Percentiles rank a stretch among this genome's conserved stretches.
phyloP scores from a whole-genome alignment of 176 grass and related monocot species.

The Zoysia pacifica region DNA sequence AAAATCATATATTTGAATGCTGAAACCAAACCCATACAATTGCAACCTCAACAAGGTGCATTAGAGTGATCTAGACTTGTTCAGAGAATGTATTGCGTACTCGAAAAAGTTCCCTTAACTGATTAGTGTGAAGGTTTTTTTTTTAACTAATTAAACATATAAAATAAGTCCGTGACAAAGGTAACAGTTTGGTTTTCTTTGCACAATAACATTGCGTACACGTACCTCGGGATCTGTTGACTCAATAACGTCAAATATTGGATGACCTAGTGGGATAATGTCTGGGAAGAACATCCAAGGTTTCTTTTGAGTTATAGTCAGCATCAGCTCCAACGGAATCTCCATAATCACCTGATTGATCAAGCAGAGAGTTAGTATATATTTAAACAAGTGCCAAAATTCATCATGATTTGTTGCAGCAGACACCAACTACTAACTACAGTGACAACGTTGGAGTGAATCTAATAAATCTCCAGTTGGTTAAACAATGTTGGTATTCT shows the following conservation, averaged over 20 bases:
- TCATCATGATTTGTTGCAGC: neutral
- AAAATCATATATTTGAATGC: neutral
- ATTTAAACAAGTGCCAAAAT: neutral
- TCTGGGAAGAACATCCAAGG: constrained; percentile 99
- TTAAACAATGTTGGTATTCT: neutral
- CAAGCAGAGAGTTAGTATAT: constrained; percentile 11
- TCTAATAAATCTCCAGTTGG: neutral
- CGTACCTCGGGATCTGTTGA: constrained; percentile 95
- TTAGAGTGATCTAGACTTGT: neutral
- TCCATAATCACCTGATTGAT: constrained; percentile 89
- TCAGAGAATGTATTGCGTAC: neutral
- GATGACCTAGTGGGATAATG: constrained; percentile 82
- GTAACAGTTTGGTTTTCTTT: neutral
- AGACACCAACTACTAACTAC: neutral
- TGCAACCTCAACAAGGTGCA: neutral
- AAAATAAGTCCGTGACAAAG: neutral
- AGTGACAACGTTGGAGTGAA: neutral
- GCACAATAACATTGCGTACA: constrained; percentile 9
- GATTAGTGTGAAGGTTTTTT: neutral
- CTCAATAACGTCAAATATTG: constrained; percentile 92
- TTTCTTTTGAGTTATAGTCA: constrained; percentile 85
- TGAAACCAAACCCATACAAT: constrained; percentile 4
- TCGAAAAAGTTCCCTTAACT: neutral
- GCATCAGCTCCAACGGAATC: constrained; percentile 82
- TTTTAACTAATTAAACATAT: neutral